phyloP scores from a whole-genome alignment of 1,284 basidiomycete species.

The Malassezia psittaci region DNA sequence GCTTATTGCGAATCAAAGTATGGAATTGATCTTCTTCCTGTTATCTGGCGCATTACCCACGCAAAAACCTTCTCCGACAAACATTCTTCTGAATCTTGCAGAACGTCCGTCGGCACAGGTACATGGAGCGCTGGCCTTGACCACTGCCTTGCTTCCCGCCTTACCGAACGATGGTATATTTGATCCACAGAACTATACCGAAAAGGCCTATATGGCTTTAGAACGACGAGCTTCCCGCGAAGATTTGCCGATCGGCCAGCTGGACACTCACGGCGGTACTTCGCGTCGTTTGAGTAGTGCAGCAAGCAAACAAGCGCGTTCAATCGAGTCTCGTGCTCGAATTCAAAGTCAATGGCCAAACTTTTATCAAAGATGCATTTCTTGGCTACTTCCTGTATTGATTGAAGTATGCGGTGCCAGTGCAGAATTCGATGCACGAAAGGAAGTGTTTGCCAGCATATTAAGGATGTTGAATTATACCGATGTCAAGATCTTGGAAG shows the following conservation, averaged over 20 bases:
- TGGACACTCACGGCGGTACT: slow-evolving; percentile 3
- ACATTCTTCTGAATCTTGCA: slow-evolving; percentile 90
- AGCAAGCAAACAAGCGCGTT: slow-evolving; percentile 20
- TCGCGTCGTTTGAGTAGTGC: slow-evolving; percentile 6
- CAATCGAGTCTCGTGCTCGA: slow-evolving; percentile 29
- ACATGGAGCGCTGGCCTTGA: slow-evolving; percentile 38
- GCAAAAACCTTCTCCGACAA: slow-evolving; percentile 54
- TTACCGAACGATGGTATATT: slow-evolving; percentile 70
- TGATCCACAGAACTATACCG: slow-evolving; percentile 76
- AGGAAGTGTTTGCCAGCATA: slow-evolving; percentile 34
- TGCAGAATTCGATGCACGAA: slow-evolving; percentile 30
- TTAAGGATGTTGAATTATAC: slow-evolving; percentile 42
- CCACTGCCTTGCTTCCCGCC: slow-evolving; percentile 39
- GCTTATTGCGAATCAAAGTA: slow-evolving; percentile 38
- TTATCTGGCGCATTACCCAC: slow-evolving; percentile 31
- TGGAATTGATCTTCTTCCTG: slow-evolving; percentile 41
- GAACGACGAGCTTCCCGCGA: slow-evolving; percentile 16
- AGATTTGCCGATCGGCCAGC: slow-evolving; percentile 8
- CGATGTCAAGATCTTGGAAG: slow-evolving; percentile 27
- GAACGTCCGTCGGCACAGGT: slow-evolving; percentile 76
- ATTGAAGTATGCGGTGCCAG: slow-evolving; percentile 44
- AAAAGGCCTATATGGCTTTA: slow-evolving; percentile 59
- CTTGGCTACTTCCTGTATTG: slow-evolving; percentile 40
- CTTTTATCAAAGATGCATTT: slow-evolving; percentile 36
- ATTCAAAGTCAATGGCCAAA: slow-evolving; percentile 29